Conservation (phyloP, 495 filamentous ascomycete genomes). For the Glutinoglossum americanum region DNA sequence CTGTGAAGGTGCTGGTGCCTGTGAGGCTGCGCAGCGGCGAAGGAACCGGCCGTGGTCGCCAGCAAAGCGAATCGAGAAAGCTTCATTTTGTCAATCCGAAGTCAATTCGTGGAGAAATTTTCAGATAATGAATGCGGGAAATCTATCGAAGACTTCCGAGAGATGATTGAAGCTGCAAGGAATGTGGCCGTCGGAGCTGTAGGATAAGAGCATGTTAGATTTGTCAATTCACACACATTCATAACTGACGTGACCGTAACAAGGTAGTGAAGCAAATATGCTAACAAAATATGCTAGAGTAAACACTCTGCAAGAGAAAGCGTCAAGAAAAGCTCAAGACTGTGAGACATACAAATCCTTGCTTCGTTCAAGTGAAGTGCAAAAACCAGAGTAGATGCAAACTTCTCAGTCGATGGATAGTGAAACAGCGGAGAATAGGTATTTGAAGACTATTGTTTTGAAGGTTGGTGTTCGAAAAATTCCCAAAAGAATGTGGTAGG, state of each 20-base stretch:
- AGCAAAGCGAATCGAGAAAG: constrained; percentile 9
- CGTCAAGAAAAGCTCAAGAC: background rate
- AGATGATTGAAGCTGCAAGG: background rate
- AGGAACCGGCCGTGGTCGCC: constrained; percentile 11
- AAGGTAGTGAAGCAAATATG: background rate
- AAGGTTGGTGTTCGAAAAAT: background rate
- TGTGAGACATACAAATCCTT: background rate
- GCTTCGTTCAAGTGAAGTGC: background rate
- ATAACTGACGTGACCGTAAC: background rate
- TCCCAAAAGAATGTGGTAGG: constrained; percentile 3
- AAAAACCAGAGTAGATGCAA: background rate
- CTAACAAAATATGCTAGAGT: background rate
- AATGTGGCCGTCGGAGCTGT: background rate
- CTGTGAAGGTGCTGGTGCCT: constrained; percentile 15
- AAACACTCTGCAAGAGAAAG: background rate
- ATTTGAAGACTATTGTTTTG: background rate
- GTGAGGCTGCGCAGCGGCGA: constrained; percentile 15
- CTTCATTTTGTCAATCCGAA: constrained; percentile 12
- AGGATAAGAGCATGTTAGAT: background rate
- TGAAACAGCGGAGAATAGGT: background rate
- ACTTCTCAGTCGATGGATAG: background rate
- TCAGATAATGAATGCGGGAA: constrained; percentile 1
- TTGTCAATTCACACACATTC: background rate
- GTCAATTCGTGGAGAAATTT: background rate
- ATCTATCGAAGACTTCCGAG: constrained; percentile 3